phyloP scores from a whole-genome alignment of 495 filamentous ascomycete species.

The Filosporella fistucella region DNA sequence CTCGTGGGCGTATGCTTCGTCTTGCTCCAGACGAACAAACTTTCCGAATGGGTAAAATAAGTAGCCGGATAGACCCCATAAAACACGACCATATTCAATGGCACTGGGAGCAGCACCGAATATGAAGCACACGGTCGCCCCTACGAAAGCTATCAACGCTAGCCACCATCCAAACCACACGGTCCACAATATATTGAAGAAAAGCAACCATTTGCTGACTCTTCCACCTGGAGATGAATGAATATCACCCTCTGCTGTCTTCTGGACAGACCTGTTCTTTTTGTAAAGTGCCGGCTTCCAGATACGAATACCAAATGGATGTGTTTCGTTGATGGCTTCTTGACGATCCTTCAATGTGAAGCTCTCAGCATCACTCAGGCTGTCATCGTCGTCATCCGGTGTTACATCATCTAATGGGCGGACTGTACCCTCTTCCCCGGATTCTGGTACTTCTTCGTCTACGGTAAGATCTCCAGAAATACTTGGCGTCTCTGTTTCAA shows the following conservation, averaged over 20 bases:
- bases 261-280: constrained; percentile 92
- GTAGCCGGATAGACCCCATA: constrained; percentile 81
- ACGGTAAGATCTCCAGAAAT: constrained; percentile 9
- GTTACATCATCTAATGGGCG: constrained; percentile 30
- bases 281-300: constrained; percentile 99
- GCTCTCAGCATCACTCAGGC: constrained; percentile 74
- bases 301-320: constrained; percentile 96
- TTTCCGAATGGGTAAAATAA: constrained; percentile 95
- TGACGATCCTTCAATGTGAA: constrained; percentile 89
- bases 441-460: constrained; percentile 20
- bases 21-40: constrained; percentile 86
- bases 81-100: constrained; percentile 78
- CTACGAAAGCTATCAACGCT: constrained; percentile 65
- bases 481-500: constrained; percentile 31
- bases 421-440: constrained; percentile 23
- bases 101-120: constrained; percentile 78
- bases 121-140: constrained; percentile 70
- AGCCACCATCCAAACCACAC: constrained; percentile 98
- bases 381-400: constrained; percentile 48
- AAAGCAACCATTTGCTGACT: constrained; percentile 74
- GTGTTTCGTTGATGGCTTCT: constrained; percentile 97
- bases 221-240: constrained; percentile 89
- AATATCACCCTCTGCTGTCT: constrained; percentile 94
- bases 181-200: constrained; percentile 90
- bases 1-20: constrained; percentile 92